phyloP scores from a whole-genome alignment of 306 rosid species.

The Hylodesmum podocarpum region DNA sequence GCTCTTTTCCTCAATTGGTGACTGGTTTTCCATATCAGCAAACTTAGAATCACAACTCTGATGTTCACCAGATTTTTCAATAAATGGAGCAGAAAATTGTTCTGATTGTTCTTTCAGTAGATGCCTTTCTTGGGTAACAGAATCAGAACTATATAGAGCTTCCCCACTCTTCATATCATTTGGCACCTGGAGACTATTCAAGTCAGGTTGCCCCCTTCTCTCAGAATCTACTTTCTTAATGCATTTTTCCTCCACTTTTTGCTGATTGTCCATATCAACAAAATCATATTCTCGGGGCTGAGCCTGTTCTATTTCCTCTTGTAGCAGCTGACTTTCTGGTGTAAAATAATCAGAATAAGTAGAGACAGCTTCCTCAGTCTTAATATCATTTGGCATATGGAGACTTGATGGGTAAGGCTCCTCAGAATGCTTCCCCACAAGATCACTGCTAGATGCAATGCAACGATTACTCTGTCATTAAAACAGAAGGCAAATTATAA shows the following conservation, averaged over 20 bases:
- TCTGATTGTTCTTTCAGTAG: slow-evolving; percentile 34
- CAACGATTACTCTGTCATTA: slow-evolving; percentile 28
- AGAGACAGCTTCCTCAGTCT: slow-evolving; percentile 29
- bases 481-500: slow-evolving; percentile 6
- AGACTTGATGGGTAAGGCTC: slow-evolving; percentile 8
- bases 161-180: slow-evolving; percentile 26
- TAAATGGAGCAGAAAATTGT: slow-evolving; percentile 25
- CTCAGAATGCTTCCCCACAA: background rate
- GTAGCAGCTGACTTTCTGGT: slow-evolving; percentile 14
- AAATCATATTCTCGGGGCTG: slow-evolving; percentile 22
- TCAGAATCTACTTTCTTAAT: slow-evolving; percentile 27
- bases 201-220: slow-evolving; percentile 27
- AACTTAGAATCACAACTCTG: slow-evolving; percentile 26
- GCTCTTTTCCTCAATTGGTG: background rate
- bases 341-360: slow-evolving; percentile 36
- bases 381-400: slow-evolving; percentile 21
- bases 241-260: slow-evolving; percentile 16
- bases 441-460: slow-evolving; percentile 21
- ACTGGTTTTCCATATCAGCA: slow-evolving; percentile 31
- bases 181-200: slow-evolving; percentile 22
- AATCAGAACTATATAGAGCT: slow-evolving; percentile 33
- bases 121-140: slow-evolving; percentile 26
- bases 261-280: slow-evolving; percentile 22
- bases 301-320: slow-evolving; percentile 24
- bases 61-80: slow-evolving; percentile 34